Evolutionary conservation across 441 rosid species (phyloP), one percentile per base, ranked within the genome.

Genomic region (Gossypium davidsonii): DNA sequence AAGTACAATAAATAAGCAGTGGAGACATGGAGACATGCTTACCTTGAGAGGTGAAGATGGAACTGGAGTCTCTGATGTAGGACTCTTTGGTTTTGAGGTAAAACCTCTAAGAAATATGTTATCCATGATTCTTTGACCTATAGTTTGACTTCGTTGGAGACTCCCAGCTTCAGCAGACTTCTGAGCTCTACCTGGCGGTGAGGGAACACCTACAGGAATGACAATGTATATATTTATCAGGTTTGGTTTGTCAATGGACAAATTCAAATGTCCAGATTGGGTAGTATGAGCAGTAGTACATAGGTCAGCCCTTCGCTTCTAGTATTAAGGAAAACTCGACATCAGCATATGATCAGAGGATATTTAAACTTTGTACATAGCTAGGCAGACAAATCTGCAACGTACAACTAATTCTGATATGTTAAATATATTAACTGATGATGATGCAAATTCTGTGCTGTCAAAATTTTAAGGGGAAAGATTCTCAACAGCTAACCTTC

Each of bases 71-170:
- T 93, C 97, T 62, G 89, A 77, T 69, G 76, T 74, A 73, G 56
- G 86, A 73, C 55, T 83, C 83, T 83, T 92, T 20, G 97, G 79
- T 80, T 90, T 93, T 72, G 98, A 89, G 77, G 96, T 86, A 77
- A 90, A 87, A 82, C 78, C 92, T 85, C 97, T 89, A 51, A 90
- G 82, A 71, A 96, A 90, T 68, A 92, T 76, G 83, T 87, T 96
- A 82, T 93, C 98, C 95, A 91, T 86, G 70, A 96, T 81, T 76
- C 92, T 86, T 82, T 91, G 99, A 69, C 99, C 98, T 65, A 94
- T 65, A 12, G 97, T 94, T 78, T 94, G 98, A 85, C 71, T 91
- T 63, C 89, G 88, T 73, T 87, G 98, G 46, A 91, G 52, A 80
- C 74, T 77, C 71, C 74, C 80, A 73, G 82, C 89, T 66, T 89